Conservation (phyloP, 1,284 basidiomycete species). For the Cryptococcus sp. region DNA sequence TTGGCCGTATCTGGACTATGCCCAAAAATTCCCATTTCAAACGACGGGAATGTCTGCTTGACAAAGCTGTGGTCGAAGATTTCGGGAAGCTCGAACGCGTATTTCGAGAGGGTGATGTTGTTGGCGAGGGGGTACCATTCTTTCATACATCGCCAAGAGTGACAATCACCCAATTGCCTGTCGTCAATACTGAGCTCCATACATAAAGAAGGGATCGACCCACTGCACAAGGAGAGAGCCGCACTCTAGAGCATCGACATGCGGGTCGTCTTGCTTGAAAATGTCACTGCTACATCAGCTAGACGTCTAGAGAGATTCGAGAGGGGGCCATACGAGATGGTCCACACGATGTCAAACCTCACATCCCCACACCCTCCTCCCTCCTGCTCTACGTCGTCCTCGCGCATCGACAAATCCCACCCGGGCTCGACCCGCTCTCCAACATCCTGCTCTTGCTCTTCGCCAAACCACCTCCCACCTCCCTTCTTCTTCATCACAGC, state of each 20-base stretch:
- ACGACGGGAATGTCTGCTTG: conserved; percentile 30
- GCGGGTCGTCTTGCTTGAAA: conserved; percentile 37
- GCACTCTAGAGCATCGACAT: conserved; percentile 43
- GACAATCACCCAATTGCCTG: conserved; percentile 45
- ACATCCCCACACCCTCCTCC: conserved; percentile 11
- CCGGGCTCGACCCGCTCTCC: conserved; percentile 6
- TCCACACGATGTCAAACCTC: conserved; percentile 41
- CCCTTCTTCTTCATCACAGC: conserved; percentile 8
- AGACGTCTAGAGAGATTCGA: neutral
- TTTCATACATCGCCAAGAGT: conserved; percentile 34
- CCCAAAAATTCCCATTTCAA: conserved; percentile 42
- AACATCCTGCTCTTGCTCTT: conserved; percentile 8
- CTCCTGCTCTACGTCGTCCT: neutral
- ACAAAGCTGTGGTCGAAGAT: conserved; percentile 40
- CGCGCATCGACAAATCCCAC: neutral
- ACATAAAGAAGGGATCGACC: conserved; percentile 7
- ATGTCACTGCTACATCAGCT: conserved; percentile 32
- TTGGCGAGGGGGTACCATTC: conserved; percentile 46
- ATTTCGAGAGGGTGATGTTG: conserved; percentile 47
- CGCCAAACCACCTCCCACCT: neutral
- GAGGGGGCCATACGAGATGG: conserved; percentile 30
- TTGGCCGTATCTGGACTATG: conserved; percentile 46
- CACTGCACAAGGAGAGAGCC: conserved; percentile 43
- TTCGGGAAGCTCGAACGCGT: conserved; percentile 45
- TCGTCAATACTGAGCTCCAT: neutral